These are phyloP conservation scores for Thielaviopsis euricoi DNA, from an alignment of 2,329 filamentous ascomycete species.

Conservation along the genomic window DNA sequence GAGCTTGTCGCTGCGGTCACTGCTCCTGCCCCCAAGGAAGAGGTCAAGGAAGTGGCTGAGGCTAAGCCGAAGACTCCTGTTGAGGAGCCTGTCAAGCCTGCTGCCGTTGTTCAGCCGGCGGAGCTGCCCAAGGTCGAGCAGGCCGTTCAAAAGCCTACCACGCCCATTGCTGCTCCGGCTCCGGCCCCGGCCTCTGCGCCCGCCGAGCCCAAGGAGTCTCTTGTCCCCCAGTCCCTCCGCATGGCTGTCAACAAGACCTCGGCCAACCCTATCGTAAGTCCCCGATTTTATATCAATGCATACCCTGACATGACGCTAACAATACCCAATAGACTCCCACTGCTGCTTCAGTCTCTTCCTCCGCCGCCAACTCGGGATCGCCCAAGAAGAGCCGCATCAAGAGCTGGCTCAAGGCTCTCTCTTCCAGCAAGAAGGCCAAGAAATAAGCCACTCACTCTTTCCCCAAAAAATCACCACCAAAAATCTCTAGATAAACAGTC, in stretches of 20 bases:
- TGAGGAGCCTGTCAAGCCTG: neutral
- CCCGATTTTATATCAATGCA: neutral
- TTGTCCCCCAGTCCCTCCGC: neutral
- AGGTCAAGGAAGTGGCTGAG: neutral
- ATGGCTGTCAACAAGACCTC: neutral
- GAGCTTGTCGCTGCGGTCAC: neutral
- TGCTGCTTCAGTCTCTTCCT: neutral
- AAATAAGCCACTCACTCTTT: neutral
- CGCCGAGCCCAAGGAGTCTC: neutral
- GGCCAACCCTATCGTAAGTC: neutral
- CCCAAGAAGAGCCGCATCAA: neutral
- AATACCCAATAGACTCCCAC: neutral
- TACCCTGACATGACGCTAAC: too few relatives aligned
- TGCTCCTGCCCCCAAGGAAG: neutral
- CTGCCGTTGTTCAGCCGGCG: neutral
- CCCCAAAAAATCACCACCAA: neutral
- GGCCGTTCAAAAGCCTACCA: neutral
- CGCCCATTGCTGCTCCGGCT: neutral
- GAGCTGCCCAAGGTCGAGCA: too few relatives aligned
- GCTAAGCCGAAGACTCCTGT: neutral
- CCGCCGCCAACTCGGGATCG: neutral
- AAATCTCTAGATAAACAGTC: too few relatives aligned
- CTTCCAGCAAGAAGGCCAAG: neutral
- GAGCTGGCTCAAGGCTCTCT: constrained; percentile 4
- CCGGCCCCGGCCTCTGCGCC: neutral